Evolutionary conservation across 371 early-diverging fungal genomes (phyloP).

Genomic region (Mortierella sp.): DNA sequence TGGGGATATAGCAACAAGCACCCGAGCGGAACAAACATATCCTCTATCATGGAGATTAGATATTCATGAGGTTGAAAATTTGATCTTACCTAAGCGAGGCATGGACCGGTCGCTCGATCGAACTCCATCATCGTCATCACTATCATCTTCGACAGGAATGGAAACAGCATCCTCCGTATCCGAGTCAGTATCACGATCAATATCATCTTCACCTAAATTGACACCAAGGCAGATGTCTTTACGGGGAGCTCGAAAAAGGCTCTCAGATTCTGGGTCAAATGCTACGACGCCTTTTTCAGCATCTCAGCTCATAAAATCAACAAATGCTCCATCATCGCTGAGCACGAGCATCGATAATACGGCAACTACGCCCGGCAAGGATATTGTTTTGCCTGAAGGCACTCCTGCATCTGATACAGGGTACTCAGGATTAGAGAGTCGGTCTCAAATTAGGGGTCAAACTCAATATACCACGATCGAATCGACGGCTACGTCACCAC

Average conservation of each 20-base stretch:
- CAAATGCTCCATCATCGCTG: neutral
- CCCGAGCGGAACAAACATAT: conserved; percentile 5
- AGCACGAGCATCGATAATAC: neutral
- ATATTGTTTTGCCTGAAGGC: neutral
- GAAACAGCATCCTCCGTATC: neutral
- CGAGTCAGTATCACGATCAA: neutral
- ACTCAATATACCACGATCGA: neutral
- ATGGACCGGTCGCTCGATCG: neutral
- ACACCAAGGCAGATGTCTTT: neutral
- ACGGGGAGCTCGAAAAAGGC: conserved; percentile 2
- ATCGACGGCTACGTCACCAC: neutral
- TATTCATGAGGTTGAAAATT: neutral
- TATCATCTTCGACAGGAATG: neutral
- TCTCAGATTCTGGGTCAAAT: neutral
- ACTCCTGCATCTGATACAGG: neutral
- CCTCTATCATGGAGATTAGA: neutral
- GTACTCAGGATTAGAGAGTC: neutral
- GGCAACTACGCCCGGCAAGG: neutral
- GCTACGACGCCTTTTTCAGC: neutral
- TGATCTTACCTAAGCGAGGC: neutral
- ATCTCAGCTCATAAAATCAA: neutral
- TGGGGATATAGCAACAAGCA: neutral
- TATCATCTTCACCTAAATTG: neutral
- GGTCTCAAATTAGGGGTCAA: neutral
- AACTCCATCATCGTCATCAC: neutral